Evolutionary conservation across 1,284 basidiomycete species (phyloP).

Genomic region (Ustilago tritici): DNA sequence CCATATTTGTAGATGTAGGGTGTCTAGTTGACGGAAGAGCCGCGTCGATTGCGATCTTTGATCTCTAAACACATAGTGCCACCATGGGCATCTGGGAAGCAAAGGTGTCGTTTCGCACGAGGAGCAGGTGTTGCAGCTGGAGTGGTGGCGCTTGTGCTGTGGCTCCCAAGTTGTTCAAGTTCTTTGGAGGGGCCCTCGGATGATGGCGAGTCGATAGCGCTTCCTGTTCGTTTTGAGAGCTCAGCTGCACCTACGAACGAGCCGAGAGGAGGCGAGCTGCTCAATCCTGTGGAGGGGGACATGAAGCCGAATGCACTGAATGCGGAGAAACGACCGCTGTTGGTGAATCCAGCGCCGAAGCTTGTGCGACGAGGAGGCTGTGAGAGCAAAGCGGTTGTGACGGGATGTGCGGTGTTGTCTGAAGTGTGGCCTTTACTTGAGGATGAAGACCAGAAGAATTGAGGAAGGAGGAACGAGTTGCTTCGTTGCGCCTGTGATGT

Average conservation of each 20-base stretch:
- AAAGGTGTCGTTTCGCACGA: conserved; percentile 36
- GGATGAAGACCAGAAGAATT: conserved; percentile 30
- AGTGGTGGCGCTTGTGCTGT: conserved; percentile 2
- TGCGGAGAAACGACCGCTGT: conserved; percentile 38
- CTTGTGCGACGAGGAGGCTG: conserved; percentile 48
- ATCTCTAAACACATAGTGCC: conserved; percentile 49
- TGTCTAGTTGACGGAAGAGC: conserved; percentile 35
- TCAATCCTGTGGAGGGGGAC: conserved; percentile 19
- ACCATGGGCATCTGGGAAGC: conserved; percentile 51
- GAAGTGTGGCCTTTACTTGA: conserved; percentile 3
- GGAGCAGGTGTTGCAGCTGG: neutral
- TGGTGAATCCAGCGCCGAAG: conserved; percentile 34
- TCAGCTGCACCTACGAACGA: conserved; percentile 17
- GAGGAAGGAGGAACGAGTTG: conserved; percentile 46
- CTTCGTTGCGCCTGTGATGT: conserved; percentile 24
- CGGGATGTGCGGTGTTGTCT: conserved; percentile 10
- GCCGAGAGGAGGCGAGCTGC: conserved; percentile 36
- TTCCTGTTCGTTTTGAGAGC: conserved; percentile 14
- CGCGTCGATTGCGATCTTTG: conserved; percentile 43
- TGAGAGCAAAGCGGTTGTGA: conserved; percentile 29
- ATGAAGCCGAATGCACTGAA: conserved; percentile 48
- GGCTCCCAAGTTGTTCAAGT: neutral
- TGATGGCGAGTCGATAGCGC: conserved; percentile 21
- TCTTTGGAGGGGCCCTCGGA: conserved; percentile 18
- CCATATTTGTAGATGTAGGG: neutral